These are phyloP conservation scores for Pseudogymnoascus sp. DNA, from an alignment of 2,329 filamentous ascomycete species.

Conservation along the genomic window DNA sequence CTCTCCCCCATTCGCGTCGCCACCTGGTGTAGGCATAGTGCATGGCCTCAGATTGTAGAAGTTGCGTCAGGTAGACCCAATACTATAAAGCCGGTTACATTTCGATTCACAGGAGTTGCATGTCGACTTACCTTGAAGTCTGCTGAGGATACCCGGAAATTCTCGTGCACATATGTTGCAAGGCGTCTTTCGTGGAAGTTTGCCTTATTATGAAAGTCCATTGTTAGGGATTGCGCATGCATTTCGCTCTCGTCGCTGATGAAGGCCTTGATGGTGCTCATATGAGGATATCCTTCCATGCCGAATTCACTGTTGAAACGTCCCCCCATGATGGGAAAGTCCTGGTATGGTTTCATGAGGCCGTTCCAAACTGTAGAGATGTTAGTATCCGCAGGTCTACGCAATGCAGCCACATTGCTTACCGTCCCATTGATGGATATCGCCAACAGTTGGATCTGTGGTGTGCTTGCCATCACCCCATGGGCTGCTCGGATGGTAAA, in stretches of 20 bases:
- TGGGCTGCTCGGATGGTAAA: constrained; percentile 76
- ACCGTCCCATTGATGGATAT: constrained; percentile 52
- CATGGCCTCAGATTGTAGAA: constrained; percentile 28
- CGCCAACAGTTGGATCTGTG: constrained; percentile 46
- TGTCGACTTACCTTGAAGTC: constrained; percentile 14
- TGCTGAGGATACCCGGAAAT: constrained; percentile 27
- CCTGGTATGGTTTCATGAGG: constrained; percentile 48
- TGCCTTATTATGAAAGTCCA: constrained; percentile 51
- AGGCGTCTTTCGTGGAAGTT: constrained; percentile 48
- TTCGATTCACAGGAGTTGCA: background rate
- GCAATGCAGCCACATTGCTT: constrained; percentile 14
- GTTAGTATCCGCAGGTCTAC: constrained; percentile 3
- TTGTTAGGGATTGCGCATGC: constrained; percentile 46
- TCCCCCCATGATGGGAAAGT: constrained; percentile 41
- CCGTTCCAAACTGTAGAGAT: constrained; percentile 43
- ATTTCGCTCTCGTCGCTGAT: constrained; percentile 42
- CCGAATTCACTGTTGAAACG: constrained; percentile 51
- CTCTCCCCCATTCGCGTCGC: constrained; percentile 23
- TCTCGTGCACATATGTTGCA: constrained; percentile 31
- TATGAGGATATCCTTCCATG: constrained; percentile 45
- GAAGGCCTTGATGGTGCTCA: constrained; percentile 43
- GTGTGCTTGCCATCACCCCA: constrained; percentile 68
- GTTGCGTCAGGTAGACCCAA: constrained; percentile 28
- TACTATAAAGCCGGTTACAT: constrained; percentile 2
- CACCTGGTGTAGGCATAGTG: constrained; percentile 28